phyloP scores from a whole-genome alignment of 2,329 filamentous ascomycete species.

The Neonectria punicea region DNA sequence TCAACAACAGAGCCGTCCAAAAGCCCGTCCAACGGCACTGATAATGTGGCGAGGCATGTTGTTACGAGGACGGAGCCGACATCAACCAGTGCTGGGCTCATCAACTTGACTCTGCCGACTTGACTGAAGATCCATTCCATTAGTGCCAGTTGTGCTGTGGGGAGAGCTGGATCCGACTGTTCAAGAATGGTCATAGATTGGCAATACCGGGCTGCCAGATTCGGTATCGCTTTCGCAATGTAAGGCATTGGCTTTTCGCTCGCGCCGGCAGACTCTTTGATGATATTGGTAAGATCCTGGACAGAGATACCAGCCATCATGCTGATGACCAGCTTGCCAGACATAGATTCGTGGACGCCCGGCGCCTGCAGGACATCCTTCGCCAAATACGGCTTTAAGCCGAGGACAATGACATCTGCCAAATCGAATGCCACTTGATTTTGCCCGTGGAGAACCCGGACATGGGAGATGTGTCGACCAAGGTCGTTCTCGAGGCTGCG shows the following conservation, averaged over 20 bases:
- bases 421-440: conserved; percentile 1
- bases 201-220: conserved; percentile 15
- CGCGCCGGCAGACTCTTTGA: neutral
- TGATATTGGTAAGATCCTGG: neutral
- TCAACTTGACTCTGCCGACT: conserved; percentile 3
- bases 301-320: conserved; percentile 15
- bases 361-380: neutral
- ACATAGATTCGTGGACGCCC: neutral
- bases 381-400: conserved; percentile 17
- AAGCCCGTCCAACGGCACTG: conserved; percentile 12
- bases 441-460: neutral
- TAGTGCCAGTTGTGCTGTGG: neutral
- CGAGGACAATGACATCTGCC: conserved; percentile 14
- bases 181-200: conserved; percentile 21
- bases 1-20: conserved; percentile 10
- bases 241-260: neutral
- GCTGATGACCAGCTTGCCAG: conserved; percentile 19
- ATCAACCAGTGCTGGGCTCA: neutral
- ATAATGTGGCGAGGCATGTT: conserved; percentile 6
- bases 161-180: neutral
- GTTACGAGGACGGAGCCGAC: conserved; percentile 6
- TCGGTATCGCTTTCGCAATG: conserved; percentile 17
- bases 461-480: conserved; percentile 2
- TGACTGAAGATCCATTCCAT: conserved; percentile 13
- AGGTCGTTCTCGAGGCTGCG: neutral